Conservation (phyloP, 1,139 yeast genomes). For the Pneumocystis sp. region DNA sequence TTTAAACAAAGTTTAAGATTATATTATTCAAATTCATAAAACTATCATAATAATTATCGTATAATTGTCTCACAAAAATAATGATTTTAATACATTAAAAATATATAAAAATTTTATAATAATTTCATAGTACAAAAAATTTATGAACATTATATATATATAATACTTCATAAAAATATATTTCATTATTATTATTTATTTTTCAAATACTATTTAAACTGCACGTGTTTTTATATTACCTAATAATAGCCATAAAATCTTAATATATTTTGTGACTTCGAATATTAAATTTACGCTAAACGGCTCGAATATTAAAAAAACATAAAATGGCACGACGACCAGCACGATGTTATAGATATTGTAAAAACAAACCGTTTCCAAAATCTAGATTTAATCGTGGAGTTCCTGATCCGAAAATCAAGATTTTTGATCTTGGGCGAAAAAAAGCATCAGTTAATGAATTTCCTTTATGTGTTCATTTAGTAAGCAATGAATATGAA, state of each 20-base stretch:
- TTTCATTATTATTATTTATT: no score
- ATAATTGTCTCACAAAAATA: no score
- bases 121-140: no score
- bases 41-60: no score
- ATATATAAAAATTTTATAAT: no score
- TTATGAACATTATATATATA: no score
- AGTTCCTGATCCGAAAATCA: constrained; percentile 99
- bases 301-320: neutral
- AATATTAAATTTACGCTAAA: neutral
- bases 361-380: constrained; percentile 99
- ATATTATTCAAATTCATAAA: neutral
- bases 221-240: no score
- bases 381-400: constrained; percentile 99
- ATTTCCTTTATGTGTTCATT: constrained; percentile 98
- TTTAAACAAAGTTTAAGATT: no score
- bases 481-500: constrained; percentile 97
- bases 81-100: neutral
- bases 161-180: no score
- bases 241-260: neutral
- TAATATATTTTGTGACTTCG: neutral
- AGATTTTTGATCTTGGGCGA: constrained; percentile 98
- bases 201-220: no score
- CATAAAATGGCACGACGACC: constrained; percentile 99
- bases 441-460: constrained; percentile 99
- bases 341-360: constrained; percentile 99